Evolutionary conservation across 331 rosid genomes (phyloP).

Genomic region (Malus hybrid): DNA sequence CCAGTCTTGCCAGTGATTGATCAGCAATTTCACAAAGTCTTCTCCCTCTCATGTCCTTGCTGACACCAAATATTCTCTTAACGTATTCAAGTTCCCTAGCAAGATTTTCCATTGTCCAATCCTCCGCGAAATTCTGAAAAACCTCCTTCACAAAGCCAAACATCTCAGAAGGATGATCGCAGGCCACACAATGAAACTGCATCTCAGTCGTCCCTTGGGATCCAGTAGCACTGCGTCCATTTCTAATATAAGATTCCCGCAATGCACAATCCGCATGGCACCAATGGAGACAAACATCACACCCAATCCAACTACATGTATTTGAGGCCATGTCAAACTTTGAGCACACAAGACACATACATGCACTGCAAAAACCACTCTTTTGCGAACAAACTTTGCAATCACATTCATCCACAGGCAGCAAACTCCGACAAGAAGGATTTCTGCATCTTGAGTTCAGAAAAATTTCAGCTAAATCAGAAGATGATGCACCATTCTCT

Average conservation of each 20-base stretch:
- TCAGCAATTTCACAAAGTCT: constrained; percentile 63
- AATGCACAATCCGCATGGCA: constrained; percentile 90
- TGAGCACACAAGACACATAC: constrained; percentile 93
- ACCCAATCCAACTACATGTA: constrained; percentile 96
- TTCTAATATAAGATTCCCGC: constrained; percentile 78
- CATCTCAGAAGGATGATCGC: constrained; percentile 98
- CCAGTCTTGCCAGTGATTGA: constrained; percentile 58
- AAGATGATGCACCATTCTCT: constrained; percentile 37
- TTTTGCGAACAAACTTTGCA: constrained; percentile 82
- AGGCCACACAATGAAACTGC: constrained; percentile 96
- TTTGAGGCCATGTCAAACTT: constrained; percentile 90
- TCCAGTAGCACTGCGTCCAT: constrained; percentile 65
- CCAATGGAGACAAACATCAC: constrained; percentile 98
- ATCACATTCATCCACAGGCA: constrained; percentile 98
- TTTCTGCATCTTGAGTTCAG: constrained; percentile 70
- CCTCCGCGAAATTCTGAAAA: constrained; percentile 76
- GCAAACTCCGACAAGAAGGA: constrained; percentile 50
- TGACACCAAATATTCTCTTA: constrained; percentile 73
- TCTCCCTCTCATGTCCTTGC: constrained; percentile 92
- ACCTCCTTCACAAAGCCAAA: constrained; percentile 99
- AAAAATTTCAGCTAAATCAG: constrained; percentile 82
- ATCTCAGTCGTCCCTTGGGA: constrained; percentile 70
- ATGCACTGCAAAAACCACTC: constrained; percentile 89
- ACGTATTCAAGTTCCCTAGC: constrained; percentile 86
- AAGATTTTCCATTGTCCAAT: constrained; percentile 73